Conservation (phyloP, 176 grass and related monocot species). For the Oropetium thomaeum region DNA sequence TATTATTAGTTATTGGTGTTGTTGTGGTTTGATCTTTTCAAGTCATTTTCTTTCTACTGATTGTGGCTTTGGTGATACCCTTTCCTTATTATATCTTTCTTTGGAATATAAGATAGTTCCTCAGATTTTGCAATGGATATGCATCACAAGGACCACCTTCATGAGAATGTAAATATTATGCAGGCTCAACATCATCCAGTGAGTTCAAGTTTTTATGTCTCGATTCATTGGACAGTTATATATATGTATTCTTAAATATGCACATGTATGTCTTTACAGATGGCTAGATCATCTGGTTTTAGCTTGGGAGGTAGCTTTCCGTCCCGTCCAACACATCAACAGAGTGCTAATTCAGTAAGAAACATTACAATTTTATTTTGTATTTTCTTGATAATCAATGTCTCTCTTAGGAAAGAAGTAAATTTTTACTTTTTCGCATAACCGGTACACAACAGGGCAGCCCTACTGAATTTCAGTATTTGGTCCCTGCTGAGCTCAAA, state of each 20-base stretch:
- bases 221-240: not conserved
- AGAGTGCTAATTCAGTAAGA: slow-evolving; percentile 61
- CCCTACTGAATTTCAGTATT: not conserved
- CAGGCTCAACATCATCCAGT: slow-evolving; percentile 75
- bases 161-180: slow-evolving; percentile 80
- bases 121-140: slow-evolving; percentile 80
- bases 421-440: not conserved
- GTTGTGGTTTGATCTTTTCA: not conserved
- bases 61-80: not conserved
- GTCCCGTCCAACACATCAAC: slow-evolving; percentile 68
- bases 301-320: slow-evolving; percentile 74
- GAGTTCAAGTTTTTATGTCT: slow-evolving; percentile 41
- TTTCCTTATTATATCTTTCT: slow-evolving; percentile 35
- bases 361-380: slow-evolving; percentile 41
- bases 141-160: slow-evolving; percentile 93
- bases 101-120: slow-evolving; percentile 55
- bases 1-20: not conserved
- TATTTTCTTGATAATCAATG: slow-evolving; percentile 38
- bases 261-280: slow-evolving; percentile 41
- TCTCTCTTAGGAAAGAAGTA: slow-evolving; percentile 36
- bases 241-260: slow-evolving; percentile 19
- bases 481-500: slow-evolving; percentile 11
- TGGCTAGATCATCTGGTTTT: slow-evolving; percentile 82
- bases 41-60: slow-evolving; percentile 27
- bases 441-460: not conserved